A percentile compares a stretch with the other conserved stretches of the same genome.
These are phyloP conservation scores for Cercis canadensis DNA, from an alignment of 306 rosid genomes.

Conservation along the genomic window DNA sequence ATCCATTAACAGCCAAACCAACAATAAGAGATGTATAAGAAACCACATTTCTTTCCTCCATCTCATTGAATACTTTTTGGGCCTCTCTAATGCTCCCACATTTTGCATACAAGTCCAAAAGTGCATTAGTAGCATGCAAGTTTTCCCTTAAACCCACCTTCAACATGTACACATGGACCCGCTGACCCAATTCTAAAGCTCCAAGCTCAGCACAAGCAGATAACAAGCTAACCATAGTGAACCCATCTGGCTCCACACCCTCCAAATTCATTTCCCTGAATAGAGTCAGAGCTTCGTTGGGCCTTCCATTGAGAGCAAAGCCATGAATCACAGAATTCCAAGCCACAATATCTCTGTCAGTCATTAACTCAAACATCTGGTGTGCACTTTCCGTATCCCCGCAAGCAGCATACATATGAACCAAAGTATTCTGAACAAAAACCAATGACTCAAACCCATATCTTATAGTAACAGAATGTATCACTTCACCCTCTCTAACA, in stretches of 20 bases:
- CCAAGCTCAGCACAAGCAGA: constrained; percentile 69
- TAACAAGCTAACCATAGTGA: constrained; percentile 63
- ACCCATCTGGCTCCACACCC: constrained; percentile 59
- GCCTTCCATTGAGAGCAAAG: constrained; percentile 62
- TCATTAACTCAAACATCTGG: constrained; percentile 59
- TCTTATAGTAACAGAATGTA: constrained; percentile 50
- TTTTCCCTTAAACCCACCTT: constrained; percentile 53
- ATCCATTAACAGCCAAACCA: constrained; percentile 72
- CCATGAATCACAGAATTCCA: constrained; percentile 68
- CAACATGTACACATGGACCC: constrained; percentile 55
- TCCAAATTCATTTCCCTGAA: constrained; percentile 54
- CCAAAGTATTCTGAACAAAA: constrained; percentile 62
- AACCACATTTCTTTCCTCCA: constrained; percentile 46
- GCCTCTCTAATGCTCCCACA: constrained; percentile 62
- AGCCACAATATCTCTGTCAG: constrained; percentile 55
- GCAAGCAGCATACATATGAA: constrained; percentile 58
- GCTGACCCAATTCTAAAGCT: constrained; percentile 55
- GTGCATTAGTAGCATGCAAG: constrained; percentile 48
- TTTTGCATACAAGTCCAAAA: constrained; percentile 60
- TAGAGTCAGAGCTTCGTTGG: constrained; percentile 61
- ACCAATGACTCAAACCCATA: constrained; percentile 59
- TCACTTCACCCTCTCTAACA: constrained; percentile 52
- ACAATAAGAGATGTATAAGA: constrained; percentile 64
- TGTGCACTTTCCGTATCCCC: constrained; percentile 55
- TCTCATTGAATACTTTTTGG: constrained; percentile 43